Conservation (phyloP, 1,284 basidiomycete species). For the Ganoderma lucidum region DNA sequence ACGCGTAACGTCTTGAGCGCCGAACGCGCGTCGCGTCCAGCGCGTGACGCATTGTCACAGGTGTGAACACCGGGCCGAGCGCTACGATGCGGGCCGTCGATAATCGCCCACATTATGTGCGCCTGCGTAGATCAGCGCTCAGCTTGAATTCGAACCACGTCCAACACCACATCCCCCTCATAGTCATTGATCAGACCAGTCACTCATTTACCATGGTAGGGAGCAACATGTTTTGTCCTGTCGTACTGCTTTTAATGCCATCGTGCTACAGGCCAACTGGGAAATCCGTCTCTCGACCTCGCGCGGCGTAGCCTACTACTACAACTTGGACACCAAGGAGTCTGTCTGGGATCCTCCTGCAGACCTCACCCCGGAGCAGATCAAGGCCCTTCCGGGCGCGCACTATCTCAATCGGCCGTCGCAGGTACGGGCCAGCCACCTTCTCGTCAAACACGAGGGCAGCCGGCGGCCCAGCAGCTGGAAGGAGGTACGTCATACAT, state of each 20-base stretch:
- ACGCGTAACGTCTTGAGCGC: slow-evolving; percentile 28
- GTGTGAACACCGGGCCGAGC: no score
- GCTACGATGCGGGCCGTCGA: neutral
- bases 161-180: neutral
- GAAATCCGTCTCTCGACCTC: slow-evolving; percentile 88
- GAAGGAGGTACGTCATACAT: slow-evolving; percentile 77
- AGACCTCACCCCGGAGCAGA: slow-evolving; percentile 69
- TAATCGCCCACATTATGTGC: slow-evolving; percentile 12
- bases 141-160: neutral
- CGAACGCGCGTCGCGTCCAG: slow-evolving; percentile 39
- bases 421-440: slow-evolving; percentile 92
- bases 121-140: neutral
- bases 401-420: slow-evolving; percentile 50
- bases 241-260: neutral
- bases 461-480: slow-evolving; percentile 91
- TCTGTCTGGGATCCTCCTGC: slow-evolving; percentile 89
- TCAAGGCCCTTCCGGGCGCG: slow-evolving; percentile 76
- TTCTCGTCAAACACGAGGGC: slow-evolving; percentile 92
- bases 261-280: slow-evolving; percentile 51
- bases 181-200: neutral
- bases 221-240: neutral
- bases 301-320: slow-evolving; percentile 88
- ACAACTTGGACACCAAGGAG: slow-evolving; percentile 73
- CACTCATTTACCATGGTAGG: neutral
- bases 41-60: slow-evolving; percentile 8